These are phyloP conservation scores for Saccharomyces paradoxus DNA, from an alignment of 805 yeast species.

Conservation along the genomic window DNA sequence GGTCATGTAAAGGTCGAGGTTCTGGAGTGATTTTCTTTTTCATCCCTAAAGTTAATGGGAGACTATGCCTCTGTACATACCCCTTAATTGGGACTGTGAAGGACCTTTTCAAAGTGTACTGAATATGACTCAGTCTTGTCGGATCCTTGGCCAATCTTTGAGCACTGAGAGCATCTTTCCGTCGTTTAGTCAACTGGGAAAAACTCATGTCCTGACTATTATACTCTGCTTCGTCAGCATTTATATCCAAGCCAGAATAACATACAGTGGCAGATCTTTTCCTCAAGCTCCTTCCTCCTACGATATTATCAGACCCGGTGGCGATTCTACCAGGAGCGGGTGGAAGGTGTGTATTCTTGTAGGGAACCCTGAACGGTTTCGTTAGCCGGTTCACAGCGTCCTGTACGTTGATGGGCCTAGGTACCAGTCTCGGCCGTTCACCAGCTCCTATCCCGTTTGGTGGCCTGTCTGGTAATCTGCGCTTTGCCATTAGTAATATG, in stretches of 20 bases:
- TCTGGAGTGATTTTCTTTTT: slow-evolving; percentile 57
- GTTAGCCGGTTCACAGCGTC: slow-evolving; percentile 47
- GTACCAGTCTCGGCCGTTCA: slow-evolving; percentile 52
- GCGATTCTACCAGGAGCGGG: neutral
- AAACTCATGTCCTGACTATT: slow-evolving; percentile 20
- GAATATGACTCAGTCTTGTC: slow-evolving; percentile 28
- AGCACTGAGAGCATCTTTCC: slow-evolving; percentile 55
- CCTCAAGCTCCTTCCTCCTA: slow-evolving; percentile 13
- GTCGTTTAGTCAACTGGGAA: slow-evolving; percentile 25
- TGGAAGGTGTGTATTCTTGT: slow-evolving; percentile 22
- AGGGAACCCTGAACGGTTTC: slow-evolving; percentile 65
- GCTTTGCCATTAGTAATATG: slow-evolving; percentile 28
- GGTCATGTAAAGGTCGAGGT: slow-evolving; percentile 95
- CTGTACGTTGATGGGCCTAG: slow-evolving; percentile 45
- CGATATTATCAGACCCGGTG: neutral
- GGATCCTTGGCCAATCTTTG: slow-evolving; percentile 40
- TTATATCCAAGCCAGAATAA: slow-evolving; percentile 34
- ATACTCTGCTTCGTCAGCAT: slow-evolving; percentile 18
- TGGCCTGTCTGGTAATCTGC: slow-evolving; percentile 37
- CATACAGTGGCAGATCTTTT: slow-evolving; percentile 30
- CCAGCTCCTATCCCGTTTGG: slow-evolving; percentile 55
- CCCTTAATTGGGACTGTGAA: slow-evolving; percentile 56
- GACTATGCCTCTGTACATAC: slow-evolving; percentile 30
- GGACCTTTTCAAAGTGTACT: slow-evolving; percentile 37
- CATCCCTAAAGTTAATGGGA: slow-evolving; percentile 84